Evolutionary conservation across 345 rosid species (phyloP).

Genomic region (Populus davidiana): DNA sequence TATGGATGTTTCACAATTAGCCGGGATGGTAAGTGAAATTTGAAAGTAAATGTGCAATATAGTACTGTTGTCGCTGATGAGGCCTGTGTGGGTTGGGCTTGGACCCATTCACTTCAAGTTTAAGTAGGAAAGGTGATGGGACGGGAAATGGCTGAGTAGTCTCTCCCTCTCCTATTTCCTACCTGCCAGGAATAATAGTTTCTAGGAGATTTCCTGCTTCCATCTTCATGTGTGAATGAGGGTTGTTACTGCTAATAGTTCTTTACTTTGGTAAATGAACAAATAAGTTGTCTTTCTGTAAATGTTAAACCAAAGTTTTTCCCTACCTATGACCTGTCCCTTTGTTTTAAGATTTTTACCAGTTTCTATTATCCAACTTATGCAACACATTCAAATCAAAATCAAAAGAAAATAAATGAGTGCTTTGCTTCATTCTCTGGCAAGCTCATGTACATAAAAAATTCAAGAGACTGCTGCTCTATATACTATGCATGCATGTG

Average conservation of each 20-base stretch:
- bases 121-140: not conserved
- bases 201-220: not conserved
- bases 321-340: not conserved
- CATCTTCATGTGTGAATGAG: not conserved
- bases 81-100: not conserved
- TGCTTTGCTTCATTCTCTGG: not conserved
- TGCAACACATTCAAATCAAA: not conserved
- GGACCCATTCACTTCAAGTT: not conserved
- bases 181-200: not conserved
- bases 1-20: constrained; percentile 83
- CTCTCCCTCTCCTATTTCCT: not conserved
- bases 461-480: not conserved
- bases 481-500: not conserved
- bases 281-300: not conserved
- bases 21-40: constrained; percentile 72
- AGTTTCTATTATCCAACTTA: not conserved
- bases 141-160: not conserved
- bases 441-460: not conserved
- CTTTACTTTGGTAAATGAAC: not conserved
- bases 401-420: not conserved
- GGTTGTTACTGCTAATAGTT: not conserved
- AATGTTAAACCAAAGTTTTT: not conserved
- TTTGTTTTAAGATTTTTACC: not conserved
- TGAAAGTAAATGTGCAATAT: not conserved
- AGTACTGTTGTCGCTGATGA: not conserved